phyloP scores from a whole-genome alignment of 2,329 filamentous ascomycete genomes.

The Penicillium thymicola region DNA sequence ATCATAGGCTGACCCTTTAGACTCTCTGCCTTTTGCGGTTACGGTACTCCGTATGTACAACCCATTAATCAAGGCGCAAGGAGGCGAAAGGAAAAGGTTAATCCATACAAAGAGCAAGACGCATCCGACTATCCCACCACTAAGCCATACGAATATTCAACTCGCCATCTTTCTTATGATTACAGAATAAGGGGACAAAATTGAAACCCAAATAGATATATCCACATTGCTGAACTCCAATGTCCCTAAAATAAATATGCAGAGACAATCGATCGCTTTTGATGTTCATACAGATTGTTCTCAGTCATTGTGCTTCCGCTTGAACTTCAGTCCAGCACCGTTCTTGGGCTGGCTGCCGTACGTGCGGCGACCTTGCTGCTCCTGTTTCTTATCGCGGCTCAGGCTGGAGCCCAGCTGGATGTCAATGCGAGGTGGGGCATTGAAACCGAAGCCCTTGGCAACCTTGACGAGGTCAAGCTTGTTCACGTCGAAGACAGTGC shows the following conservation, averaged over 20 bases:
- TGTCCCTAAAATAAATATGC: conserved; percentile 22
- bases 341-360: conserved; percentile 73
- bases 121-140: background rate
- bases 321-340: conserved; percentile 56
- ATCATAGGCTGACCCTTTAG: background rate
- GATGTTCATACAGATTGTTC: conserved; percentile 21
- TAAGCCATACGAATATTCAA: background rate
- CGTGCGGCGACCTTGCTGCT: conserved; percentile 57
- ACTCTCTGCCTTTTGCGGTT: background rate
- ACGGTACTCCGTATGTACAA: background rate
- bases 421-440: conserved; percentile 72
- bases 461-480: conserved; percentile 80
- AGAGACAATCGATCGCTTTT: conserved; percentile 26
- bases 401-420: conserved; percentile 74
- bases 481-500: conserved; percentile 80
- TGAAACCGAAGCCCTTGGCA: conserved; percentile 79
- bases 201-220: conserved; percentile 25
- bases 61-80: background rate
- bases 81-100: background rate
- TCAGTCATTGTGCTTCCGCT: conserved; percentile 44
- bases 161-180: background rate
- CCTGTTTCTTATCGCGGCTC: conserved; percentile 67
- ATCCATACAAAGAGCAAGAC: background rate
- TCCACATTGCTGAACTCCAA: conserved; percentile 27
- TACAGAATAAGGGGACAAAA: conserved; percentile 1